Conservation (phyloP, 192 early-diverging fungal genomes). For the Diversispora eburnea region DNA sequence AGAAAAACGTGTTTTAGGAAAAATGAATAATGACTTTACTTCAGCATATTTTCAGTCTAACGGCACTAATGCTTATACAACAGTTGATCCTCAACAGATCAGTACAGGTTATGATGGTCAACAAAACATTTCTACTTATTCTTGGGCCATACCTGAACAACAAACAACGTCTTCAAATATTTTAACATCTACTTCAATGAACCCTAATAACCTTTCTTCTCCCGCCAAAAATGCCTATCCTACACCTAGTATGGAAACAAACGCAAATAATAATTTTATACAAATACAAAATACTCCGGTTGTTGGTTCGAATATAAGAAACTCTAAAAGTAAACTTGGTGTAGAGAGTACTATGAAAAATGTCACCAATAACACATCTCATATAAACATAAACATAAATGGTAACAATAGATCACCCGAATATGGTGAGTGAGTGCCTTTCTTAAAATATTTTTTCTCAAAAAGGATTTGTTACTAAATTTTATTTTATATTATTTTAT, state of each 20-base stretch:
- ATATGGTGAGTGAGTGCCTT: background rate
- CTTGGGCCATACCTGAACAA: background rate
- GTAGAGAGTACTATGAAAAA: background rate
- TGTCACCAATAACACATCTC: background rate
- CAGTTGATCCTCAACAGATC: background rate
- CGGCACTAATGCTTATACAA: background rate
- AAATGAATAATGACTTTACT: background rate
- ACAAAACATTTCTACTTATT: background rate
- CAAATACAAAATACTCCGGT: slow-evolving; percentile 7
- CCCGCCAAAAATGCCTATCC: background rate
- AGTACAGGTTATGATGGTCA: background rate
- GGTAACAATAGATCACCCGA: background rate
- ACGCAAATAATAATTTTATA: background rate
- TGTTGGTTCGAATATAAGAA: slow-evolving; percentile 1
- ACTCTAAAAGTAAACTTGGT: background rate
- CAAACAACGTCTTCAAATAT: background rate
- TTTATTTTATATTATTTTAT: background rate
- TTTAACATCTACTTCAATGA: background rate
- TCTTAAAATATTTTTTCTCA: background rate
- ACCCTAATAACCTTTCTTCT: background rate
- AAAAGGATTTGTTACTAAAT: background rate
- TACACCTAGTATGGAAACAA: background rate
- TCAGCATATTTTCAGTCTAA: background rate
- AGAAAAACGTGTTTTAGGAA: background rate
- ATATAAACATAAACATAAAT: background rate